Conservation (phyloP, 2,329 filamentous ascomycete species). For the Geoglossum cookeanum region DNA sequence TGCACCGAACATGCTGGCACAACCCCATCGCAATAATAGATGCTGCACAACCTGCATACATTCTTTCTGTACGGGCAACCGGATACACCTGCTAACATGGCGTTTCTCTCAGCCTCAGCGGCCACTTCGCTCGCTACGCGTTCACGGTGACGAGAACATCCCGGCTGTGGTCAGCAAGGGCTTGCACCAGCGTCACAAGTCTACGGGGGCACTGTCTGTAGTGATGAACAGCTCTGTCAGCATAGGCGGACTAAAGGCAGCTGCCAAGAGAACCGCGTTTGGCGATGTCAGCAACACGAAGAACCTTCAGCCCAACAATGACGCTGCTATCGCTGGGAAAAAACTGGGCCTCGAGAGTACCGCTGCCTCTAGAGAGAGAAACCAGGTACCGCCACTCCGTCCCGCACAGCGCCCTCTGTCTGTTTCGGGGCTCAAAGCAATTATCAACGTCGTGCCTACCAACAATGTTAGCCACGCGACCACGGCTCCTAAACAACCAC, state of each 20-base stretch:
- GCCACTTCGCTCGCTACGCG: conserved; percentile 36
- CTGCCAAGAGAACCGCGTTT: conserved; percentile 60
- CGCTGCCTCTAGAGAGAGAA: conserved; percentile 17
- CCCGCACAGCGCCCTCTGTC: conserved; percentile 42
- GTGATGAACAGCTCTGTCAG: conserved; percentile 25
- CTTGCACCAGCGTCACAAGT: conserved; percentile 69
- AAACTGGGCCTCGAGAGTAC: conserved; percentile 17
- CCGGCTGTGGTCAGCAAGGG: conserved; percentile 31
- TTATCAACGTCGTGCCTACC: conserved; percentile 16
- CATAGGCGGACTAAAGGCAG: conserved; percentile 38
- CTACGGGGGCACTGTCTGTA: conserved; percentile 40
- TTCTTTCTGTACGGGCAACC: conserved; percentile 10
- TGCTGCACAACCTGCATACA: conserved; percentile 6
- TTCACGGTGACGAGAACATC: conserved; percentile 52
- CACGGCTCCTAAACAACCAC: conserved; percentile 11
- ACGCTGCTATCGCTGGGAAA: conserved; percentile 27
- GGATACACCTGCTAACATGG: conserved; percentile 8
- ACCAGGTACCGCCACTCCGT: conserved; percentile 26
- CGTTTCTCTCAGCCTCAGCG: conserved; percentile 43
- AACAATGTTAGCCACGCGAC: background rate
- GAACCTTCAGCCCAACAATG: conserved; percentile 26
- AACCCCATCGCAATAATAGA: background rate
- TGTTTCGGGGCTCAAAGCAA: conserved; percentile 20
- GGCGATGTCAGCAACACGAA: conserved; percentile 61
- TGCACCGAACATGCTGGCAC: background rate